Evolutionary conservation across 495 filamentous ascomycete species (phyloP).

Genomic region (Pseudoneurospora amorphoporcata): DNA sequence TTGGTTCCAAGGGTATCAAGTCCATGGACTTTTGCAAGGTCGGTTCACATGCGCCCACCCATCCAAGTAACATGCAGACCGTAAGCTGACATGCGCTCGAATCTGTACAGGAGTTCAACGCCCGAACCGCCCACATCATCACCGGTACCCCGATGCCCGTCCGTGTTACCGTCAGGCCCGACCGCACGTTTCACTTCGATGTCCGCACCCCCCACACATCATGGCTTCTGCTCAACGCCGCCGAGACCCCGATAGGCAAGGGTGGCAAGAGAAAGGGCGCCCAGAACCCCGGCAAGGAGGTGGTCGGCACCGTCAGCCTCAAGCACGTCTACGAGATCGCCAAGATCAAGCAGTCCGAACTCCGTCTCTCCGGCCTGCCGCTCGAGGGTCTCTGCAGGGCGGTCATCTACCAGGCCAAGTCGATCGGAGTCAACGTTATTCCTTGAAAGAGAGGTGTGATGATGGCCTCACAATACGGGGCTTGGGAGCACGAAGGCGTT

Average conservation of each 20-base stretch:
- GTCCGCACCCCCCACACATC: constrained; percentile 87
- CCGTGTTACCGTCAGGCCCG: constrained; percentile 82
- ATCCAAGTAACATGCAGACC: not conserved
- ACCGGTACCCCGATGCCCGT: constrained; percentile 81
- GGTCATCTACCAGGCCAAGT: constrained; percentile 79
- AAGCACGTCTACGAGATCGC: constrained; percentile 99
- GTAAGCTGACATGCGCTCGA: not conserved
- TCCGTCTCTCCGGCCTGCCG: constrained; percentile 66
- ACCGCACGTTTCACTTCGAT: constrained; percentile 89
- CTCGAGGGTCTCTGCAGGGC: constrained; percentile 75
- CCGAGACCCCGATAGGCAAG: constrained; percentile 56
- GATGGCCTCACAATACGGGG: not conserved
- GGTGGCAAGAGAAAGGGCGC: constrained; percentile 74
- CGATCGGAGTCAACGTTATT: constrained; percentile 73
- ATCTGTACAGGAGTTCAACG: constrained; percentile 81
- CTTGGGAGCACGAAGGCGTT: constrained; percentile 14
- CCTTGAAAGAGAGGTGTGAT: constrained; percentile 34
- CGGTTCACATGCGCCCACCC: constrained; percentile 9
- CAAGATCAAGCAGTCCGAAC: constrained; percentile 84
- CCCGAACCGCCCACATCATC: constrained; percentile 75
- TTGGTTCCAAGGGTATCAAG: constrained; percentile 97
- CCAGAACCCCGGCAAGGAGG: constrained; percentile 66
- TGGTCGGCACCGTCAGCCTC: constrained; percentile 69
- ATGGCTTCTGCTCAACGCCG: constrained; percentile 76
- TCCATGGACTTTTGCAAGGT: constrained; percentile 99